Evolutionary conservation across 345 rosid genomes (phyloP).

Genomic region (Dovyalis caffra): DNA sequence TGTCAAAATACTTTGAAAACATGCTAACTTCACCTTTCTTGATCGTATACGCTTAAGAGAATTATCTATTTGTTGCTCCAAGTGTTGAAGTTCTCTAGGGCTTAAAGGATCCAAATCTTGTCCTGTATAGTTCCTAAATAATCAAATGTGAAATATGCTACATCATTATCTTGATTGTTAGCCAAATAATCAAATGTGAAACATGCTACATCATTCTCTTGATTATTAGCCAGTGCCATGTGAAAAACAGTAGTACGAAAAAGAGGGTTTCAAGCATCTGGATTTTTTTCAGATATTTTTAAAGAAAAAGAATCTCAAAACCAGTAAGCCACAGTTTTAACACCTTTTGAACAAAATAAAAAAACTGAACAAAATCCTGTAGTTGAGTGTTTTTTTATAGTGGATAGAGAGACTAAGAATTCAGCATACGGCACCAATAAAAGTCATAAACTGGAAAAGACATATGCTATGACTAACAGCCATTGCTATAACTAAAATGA

Average conservation of each 20-base stretch:
- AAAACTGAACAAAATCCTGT: neutral
- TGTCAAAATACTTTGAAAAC: neutral
- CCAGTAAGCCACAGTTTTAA: neutral
- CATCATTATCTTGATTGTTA: neutral
- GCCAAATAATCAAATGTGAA: slow-evolving; percentile 2
- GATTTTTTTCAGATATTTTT: neutral
- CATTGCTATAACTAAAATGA: neutral
- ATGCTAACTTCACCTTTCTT: slow-evolving; percentile 47
- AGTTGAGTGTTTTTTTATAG: neutral
- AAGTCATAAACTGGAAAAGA: neutral
- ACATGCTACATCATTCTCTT: neutral
- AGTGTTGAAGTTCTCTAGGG: slow-evolving; percentile 62
- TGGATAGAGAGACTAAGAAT: neutral
- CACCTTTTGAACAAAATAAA: neutral
- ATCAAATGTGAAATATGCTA: neutral
- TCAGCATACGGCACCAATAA: neutral
- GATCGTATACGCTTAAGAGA: slow-evolving; percentile 75
- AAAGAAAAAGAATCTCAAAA: neutral
- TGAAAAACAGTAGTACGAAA: neutral
- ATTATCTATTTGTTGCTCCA: slow-evolving; percentile 80
- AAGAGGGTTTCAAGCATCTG: neutral
- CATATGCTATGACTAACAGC: too few species aligned
- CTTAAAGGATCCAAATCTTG: slow-evolving; percentile 62
- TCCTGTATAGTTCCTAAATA: slow-evolving; percentile 58
- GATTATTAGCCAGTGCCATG: neutral